Evolutionary conservation across 768 basidiomycete genomes (phyloP), one percentile per base, ranked within the genome.

Genomic region (Pseudohyphozyma bogoriensis): DNA sequence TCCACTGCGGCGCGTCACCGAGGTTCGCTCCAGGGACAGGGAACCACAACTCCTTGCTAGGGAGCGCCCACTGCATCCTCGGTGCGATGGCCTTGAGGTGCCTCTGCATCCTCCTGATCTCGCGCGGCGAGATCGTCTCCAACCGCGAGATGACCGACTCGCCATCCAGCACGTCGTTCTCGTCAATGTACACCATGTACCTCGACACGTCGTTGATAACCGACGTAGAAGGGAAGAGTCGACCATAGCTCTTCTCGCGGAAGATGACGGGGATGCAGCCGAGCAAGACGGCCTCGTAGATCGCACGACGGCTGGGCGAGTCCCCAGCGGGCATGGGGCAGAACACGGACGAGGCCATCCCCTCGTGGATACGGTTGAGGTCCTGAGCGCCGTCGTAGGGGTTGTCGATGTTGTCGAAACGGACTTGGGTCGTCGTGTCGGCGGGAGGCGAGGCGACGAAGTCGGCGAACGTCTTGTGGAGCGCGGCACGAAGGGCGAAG

Each of bases 181-280:
- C 64, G 35, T 66, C 64, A 58, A 66, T 31, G 50, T 53, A 59
- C 51, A 66, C 58, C 13, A 59, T 59, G 60, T 62, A 66, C 28
- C 50, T 47, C 5, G 37, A 44, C 36, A 62, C 11, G 51, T 66
- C 64, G 60, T 66, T 66, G 60, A 66, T 44, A 16, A 62, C 64
- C 33, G 64, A 58, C 20, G 55, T 49, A 16, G 64, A 62, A 15
- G 64, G 64, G 60, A 66, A 62, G 7, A 66, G 40, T 28, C 64
- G 57, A 1, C 64, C 64, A 55, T 62, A 66, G 35, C 54, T 49
- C 39, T 44, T 42, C 31, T 66, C 60, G 49, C 64, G 64, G 58
- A 66, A 66, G 37, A 66, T 50, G 58, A 66, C 64, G 45, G 64
- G 64, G 51, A 66, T 66, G 51, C 64, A 66, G 4, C 64, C 64